Conservation (phyloP, 495 filamentous ascomycete genomes). For the Penicillium antarcticum region DNA sequence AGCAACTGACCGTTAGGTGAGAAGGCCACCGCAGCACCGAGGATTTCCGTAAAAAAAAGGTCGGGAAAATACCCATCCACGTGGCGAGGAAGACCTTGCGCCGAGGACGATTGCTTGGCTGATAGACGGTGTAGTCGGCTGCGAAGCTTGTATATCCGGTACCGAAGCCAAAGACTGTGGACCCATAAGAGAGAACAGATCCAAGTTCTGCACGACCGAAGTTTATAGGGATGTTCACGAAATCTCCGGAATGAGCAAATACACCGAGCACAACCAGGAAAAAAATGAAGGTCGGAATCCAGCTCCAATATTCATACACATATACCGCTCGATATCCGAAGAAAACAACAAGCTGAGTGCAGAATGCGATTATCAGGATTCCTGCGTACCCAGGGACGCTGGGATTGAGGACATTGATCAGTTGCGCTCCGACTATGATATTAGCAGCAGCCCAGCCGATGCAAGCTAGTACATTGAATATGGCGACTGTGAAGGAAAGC, state of each 20-base stretch:
- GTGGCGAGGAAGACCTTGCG: constrained; percentile 17
- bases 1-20: too few species aligned
- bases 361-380: constrained; percentile 49
- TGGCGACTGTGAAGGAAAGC: constrained; percentile 50
- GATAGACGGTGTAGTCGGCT: constrained; percentile 20
- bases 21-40: constrained; percentile 55
- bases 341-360: constrained; percentile 45
- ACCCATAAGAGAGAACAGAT: constrained; percentile 13
- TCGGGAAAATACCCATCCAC: constrained; percentile 32
- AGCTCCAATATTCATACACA: constrained; percentile 52
- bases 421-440: constrained; percentile 17
- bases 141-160: constrained; percentile 19
- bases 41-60: constrained; percentile 46
- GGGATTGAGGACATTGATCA: constrained; percentile 17
- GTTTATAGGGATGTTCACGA: constrained; percentile 33
- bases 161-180: constrained; percentile 19
- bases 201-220: constrained; percentile 42
- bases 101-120: constrained; percentile 16
- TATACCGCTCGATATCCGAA: constrained; percentile 52
- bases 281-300: constrained; percentile 42
- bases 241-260: constrained; percentile 44
- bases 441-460: constrained; percentile 19
- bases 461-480: constrained; percentile 38
- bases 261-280: constrained; percentile 51
- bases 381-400: constrained; percentile 45